These are phyloP conservation scores for Epichloe uncinata DNA, from an alignment of 2,329 filamentous ascomycete species.

Conservation along the genomic window DNA sequence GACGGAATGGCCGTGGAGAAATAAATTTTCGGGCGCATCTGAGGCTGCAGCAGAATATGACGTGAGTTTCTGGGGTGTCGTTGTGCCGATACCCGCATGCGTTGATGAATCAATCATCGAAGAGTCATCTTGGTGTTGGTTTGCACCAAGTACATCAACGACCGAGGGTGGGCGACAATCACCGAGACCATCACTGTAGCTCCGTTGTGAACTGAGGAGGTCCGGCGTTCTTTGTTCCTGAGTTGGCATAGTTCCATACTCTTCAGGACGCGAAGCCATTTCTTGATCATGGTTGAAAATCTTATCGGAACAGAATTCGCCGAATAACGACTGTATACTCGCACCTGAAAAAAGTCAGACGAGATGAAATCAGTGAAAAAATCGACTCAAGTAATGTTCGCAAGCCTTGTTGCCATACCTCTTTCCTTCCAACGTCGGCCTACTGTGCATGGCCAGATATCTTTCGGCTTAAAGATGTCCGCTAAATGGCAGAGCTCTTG, in stretches of 20 bases:
- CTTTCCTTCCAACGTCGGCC: constrained; percentile 50
- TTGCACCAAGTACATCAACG: neutral
- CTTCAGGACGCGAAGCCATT: constrained; percentile 29
- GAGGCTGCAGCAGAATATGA: neutral
- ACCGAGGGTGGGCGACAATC: neutral
- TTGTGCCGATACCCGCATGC: neutral
- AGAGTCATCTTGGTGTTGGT: neutral
- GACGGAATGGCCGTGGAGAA: neutral
- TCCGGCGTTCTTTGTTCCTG: neutral
- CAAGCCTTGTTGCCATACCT: constrained; percentile 14
- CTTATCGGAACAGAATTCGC: constrained; percentile 47
- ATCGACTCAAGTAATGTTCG: neutral
- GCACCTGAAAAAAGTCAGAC: constrained; percentile 21
- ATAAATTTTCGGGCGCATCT: neutral
- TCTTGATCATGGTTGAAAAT: constrained; percentile 51
- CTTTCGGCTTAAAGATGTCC: constrained; percentile 51
- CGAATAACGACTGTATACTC: constrained; percentile 59
- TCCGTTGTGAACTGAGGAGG: neutral
- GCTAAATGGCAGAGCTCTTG: constrained; percentile 63
- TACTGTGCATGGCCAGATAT: constrained; percentile 74
- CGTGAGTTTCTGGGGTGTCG: too few species aligned
- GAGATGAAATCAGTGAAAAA: neutral
- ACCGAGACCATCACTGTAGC: neutral
- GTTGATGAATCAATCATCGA: neutral
- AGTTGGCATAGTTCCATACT: neutral